These are phyloP conservation scores for Rhodosporidiobolus sp. DNA, from an alignment of 768 basidiomycete species.

Conservation along the genomic window DNA sequence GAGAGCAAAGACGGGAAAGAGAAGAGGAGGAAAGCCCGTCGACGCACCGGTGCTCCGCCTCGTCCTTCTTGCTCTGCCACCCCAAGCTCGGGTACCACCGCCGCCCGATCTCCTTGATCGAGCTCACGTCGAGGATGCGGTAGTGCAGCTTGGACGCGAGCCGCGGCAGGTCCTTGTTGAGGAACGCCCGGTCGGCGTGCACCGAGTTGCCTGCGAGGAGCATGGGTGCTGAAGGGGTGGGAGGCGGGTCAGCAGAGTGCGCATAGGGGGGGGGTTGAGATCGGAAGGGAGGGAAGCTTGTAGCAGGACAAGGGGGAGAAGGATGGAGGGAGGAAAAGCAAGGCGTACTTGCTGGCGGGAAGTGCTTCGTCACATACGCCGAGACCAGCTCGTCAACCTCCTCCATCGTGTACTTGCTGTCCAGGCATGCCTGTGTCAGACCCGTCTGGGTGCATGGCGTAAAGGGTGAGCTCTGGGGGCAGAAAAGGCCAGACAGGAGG, in stretches of 20 bases:
- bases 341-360: slow-evolving; percentile 37
- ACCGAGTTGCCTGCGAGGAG: slow-evolving; percentile 33
- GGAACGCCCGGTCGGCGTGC: slow-evolving; percentile 40
- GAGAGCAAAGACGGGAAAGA: not conserved
- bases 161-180: slow-evolving; percentile 46
- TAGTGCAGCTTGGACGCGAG: slow-evolving; percentile 49
- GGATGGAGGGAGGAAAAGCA: not conserved
- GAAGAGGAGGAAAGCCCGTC: too few relatives aligned
- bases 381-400: slow-evolving; percentile 46
- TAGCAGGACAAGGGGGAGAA: not conserved
- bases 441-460: slow-evolving; percentile 41
- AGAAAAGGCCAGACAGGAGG: not conserved
- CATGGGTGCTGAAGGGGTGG: slow-evolving; percentile 39
- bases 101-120: slow-evolving; percentile 46
- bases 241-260: slow-evolving; percentile 43
- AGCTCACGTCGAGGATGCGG: slow-evolving; percentile 48
- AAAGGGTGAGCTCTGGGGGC: too few relatives aligned
- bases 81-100: slow-evolving; percentile 47
- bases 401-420: slow-evolving; percentile 46
- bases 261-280: not conserved
- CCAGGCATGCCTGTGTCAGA: slow-evolving; percentile 48
- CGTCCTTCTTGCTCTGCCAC: slow-evolving; percentile 23
- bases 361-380: slow-evolving; percentile 48
- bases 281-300: too few relatives aligned
- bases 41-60: slow-evolving; percentile 35